phyloP scores from a whole-genome alignment of 768 basidiomycete species.

The Dioszegia crocea region DNA sequence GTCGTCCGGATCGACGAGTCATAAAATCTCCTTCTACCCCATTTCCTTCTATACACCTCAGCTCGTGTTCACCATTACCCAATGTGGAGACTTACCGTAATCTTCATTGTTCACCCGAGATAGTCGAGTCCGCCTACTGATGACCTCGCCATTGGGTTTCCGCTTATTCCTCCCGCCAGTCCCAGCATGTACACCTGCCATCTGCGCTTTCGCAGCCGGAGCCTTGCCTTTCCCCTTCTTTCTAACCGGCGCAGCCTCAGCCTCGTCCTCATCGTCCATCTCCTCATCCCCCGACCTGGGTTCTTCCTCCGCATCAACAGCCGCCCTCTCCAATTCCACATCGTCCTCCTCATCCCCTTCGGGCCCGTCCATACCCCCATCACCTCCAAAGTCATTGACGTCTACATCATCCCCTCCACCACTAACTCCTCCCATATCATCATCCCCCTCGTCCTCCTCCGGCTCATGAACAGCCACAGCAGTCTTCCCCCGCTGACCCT shows the following conservation, averaged over 20 bases:
- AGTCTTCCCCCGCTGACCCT: conserved; percentile 6
- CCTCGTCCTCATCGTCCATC: too few species aligned
- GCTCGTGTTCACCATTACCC: too few species aligned
- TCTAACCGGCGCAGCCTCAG: conserved; percentile 3
- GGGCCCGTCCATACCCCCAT: neutral
- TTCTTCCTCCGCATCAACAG: conserved; percentile 11
- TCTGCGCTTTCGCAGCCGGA: too few species aligned
- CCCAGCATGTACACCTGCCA: neutral
- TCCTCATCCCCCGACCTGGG: conserved; percentile 4
- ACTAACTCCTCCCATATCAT: conserved; percentile 1
- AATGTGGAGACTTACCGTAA: too few species aligned
- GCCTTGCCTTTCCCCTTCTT: conserved; percentile 1
- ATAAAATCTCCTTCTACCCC: conserved; percentile 50
- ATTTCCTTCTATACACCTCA: conserved; percentile 16
- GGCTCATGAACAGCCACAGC: neutral
- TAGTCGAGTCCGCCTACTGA: conserved; percentile 15
- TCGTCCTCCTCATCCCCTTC: conserved; percentile 9
- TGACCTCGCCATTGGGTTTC: neutral
- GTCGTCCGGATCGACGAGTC: conserved; percentile 67
- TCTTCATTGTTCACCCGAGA: conserved; percentile 16
- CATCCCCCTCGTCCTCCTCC: conserved; percentile 6
- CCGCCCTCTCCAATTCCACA: conserved; percentile 10
- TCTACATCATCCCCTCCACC: conserved; percentile 9
- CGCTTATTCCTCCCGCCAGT: conserved; percentile 5
- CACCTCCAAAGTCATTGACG: neutral